phyloP scores from a whole-genome alignment of 164 flowering plant genomes.

The Cinnamomum chago region DNA sequence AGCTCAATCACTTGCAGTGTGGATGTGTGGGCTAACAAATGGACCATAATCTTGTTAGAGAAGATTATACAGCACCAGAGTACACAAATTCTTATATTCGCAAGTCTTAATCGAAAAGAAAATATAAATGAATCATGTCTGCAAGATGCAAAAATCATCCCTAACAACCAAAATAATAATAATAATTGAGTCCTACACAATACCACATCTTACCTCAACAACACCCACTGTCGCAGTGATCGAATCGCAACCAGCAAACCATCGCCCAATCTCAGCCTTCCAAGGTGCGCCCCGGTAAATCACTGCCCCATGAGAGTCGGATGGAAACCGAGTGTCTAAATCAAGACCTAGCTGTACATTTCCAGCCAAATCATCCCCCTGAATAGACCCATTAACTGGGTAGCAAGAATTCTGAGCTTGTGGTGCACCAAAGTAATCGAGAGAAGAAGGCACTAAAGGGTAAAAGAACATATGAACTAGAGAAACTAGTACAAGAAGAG shows the following conservation, averaged over 20 bases:
- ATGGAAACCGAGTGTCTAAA: conserved; percentile 43
- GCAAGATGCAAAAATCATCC: neutral
- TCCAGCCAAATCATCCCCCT: conserved; percentile 16
- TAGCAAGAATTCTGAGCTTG: conserved; percentile 36
- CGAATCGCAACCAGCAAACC: conserved; percentile 83
- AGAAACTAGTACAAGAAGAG: conserved; percentile 49
- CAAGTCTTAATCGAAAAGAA: neutral
- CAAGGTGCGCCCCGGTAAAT: conserved; percentile 81
- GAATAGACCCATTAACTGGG: conserved; percentile 35
- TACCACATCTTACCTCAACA: conserved; percentile 51
- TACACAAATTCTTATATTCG: too few species aligned
- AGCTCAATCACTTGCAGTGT: neutral
- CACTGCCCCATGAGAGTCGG: conserved; percentile 62
- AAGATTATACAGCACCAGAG: too few species aligned
- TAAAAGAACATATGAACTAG: conserved; percentile 56
- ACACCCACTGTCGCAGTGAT: conserved; percentile 34
- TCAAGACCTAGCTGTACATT: conserved; percentile 16
- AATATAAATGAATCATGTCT: neutral
- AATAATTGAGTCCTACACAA: neutral
- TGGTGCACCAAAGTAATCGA: conserved; percentile 36
- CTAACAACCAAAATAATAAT: neutral
- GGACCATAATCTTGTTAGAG: neutral
- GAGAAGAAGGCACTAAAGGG: conserved; percentile 53
- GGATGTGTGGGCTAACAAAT: neutral
- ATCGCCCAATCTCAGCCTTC: conserved; percentile 79